phyloP scores from a whole-genome alignment of 176 grass and related monocot species.

The Hordeum marinum region DNA sequence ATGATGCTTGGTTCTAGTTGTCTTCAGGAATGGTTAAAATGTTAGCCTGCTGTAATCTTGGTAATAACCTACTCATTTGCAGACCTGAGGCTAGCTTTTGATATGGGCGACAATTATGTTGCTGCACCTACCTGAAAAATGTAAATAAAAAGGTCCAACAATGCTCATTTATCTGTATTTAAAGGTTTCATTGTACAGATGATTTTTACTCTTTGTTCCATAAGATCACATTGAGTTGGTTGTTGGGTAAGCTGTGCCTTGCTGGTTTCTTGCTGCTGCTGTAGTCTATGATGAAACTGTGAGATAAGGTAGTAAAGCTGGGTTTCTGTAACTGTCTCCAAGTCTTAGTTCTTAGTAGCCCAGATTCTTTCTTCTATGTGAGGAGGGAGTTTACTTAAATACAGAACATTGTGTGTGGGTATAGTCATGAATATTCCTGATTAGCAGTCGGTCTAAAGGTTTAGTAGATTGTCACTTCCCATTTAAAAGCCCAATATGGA shows the following conservation, averaged over 20 bases:
- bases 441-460: neutral
- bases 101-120: neutral
- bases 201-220: neutral
- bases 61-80: neutral
- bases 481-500: neutral
- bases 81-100: neutral
- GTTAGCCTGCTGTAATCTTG: neutral
- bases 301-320: neutral
- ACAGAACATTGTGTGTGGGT: neutral
- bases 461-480: neutral
- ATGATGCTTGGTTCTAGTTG: constrained; percentile 3
- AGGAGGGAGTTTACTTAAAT: neutral
- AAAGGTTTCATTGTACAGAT: neutral
- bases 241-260: neutral
- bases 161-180: neutral
- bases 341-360: neutral
- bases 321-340: neutral
- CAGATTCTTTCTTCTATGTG: neutral
- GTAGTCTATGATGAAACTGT: neutral
- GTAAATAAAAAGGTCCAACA: neutral
- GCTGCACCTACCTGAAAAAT: neutral
- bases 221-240: neutral
- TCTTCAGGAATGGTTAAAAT: neutral
- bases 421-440: neutral
- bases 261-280: neutral